Percentiles rank a stretch among this genome's conserved stretches.
These are phyloP conservation scores for Metschnikowia vanudenii DNA, from an alignment of 805 yeast genomes.

Conservation along the genomic window DNA sequence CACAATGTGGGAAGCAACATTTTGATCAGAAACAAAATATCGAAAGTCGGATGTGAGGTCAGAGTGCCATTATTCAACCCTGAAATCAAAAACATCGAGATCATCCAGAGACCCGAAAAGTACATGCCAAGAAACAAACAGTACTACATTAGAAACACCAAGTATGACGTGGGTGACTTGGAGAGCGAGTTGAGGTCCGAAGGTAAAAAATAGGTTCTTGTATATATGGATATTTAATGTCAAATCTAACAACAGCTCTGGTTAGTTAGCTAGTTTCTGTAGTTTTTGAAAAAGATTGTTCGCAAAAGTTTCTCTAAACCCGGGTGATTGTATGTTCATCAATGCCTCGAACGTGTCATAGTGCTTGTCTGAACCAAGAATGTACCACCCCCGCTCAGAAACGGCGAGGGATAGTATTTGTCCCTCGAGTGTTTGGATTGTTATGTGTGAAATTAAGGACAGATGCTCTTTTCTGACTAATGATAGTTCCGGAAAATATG, in stretches of 20 bases:
- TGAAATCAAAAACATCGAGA: constrained; percentile 69
- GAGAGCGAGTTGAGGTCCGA: constrained; percentile 38
- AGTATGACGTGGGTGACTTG: constrained; percentile 65
- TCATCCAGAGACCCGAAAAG: constrained; percentile 68
- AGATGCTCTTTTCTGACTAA: not conserved
- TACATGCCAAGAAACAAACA: constrained; percentile 80
- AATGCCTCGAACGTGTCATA: constrained; percentile 21
- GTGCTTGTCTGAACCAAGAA: not conserved
- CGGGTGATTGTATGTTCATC: constrained; percentile 15
- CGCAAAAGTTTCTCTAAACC: constrained; percentile 17
- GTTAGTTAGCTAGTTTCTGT: constrained; percentile 4
- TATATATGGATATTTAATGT: constrained; percentile 4
- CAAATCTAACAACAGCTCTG: constrained; percentile 2
- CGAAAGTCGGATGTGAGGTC: constrained; percentile 82
- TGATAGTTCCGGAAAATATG: constrained; percentile 14
- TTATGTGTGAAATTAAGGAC: constrained; percentile 4
- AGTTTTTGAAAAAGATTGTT: constrained; percentile 12
- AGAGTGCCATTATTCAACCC: constrained; percentile 83
- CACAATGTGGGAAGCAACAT: constrained; percentile 70
- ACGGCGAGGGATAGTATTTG: constrained; percentile 6
- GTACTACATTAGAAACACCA: constrained; percentile 81
- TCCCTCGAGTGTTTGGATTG: constrained; percentile 14
- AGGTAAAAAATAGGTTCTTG: constrained; percentile 12
- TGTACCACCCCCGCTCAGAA: constrained; percentile 16
- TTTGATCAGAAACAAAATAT: constrained; percentile 77